Percentiles rank a stretch among this genome's conserved stretches.
Evolutionary conservation across 495 filamentous ascomycete genomes (phyloP).

Genomic region (Xylaria flabelliformis): DNA sequence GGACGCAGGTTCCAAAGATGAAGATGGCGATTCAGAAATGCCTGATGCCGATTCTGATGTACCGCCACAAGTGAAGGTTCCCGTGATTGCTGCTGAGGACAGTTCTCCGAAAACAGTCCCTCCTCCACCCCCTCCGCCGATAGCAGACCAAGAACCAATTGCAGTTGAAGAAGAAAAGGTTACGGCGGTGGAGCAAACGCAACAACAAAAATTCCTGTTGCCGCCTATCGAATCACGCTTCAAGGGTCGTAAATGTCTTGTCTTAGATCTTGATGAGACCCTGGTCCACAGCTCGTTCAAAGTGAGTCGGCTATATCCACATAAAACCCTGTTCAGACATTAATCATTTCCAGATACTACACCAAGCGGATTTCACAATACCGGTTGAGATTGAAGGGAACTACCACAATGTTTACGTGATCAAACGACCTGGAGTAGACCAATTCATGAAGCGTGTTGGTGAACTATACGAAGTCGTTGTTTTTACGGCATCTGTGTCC

Average conservation of each 20-base stretch:
- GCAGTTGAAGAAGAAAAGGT: conserved; percentile 41
- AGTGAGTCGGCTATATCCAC: conserved; percentile 57
- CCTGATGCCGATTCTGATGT: conserved; percentile 54
- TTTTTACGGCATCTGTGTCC: conserved; percentile 98
- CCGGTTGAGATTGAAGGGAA: conserved; percentile 99
- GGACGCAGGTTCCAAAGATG: conserved; percentile 44
- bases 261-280: conserved; percentile 97
- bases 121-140: conserved; percentile 59
- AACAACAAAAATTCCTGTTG: conserved; percentile 74
- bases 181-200: conserved; percentile 49
- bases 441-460: conserved; percentile 99
- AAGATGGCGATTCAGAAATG: conserved; percentile 69
- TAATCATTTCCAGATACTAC: conserved; percentile 72
- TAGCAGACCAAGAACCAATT: conserved; percentile 34
- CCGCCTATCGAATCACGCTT: conserved; percentile 79
- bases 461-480: conserved; percentile 97
- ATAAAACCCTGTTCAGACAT: not conserved
- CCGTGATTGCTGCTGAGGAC: conserved; percentile 47
- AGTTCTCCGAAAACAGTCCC: conserved; percentile 58
- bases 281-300: conserved; percentile 99
- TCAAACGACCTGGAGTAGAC: conserved; percentile 96
- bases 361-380: conserved; percentile 99
- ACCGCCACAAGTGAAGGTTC: conserved; percentile 33
- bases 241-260: conserved; percentile 88
- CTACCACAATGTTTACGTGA: conserved; percentile 99